Evolutionary conservation across 1,284 basidiomycete species (phyloP).

Genomic region (Cutaneotrichosporon cavernicola): DNA sequence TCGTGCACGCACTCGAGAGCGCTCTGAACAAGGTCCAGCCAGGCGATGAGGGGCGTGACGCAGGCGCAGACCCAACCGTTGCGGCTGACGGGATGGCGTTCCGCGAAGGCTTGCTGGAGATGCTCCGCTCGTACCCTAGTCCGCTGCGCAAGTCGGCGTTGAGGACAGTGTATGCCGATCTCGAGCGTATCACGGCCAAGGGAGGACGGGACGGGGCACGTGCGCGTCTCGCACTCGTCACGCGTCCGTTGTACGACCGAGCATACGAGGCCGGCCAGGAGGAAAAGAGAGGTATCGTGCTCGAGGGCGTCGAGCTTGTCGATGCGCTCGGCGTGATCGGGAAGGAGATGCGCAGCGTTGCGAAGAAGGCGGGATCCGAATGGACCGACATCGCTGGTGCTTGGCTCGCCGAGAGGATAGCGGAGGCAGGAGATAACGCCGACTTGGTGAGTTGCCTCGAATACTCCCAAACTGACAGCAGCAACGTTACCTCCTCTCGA

Average conservation of each 20-base stretch:
- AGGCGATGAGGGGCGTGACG: slow-evolving; percentile 6
- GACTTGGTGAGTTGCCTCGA: slow-evolving; percentile 25
- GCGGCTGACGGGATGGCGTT: slow-evolving; percentile 35
- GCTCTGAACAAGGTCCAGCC: slow-evolving; percentile 38
- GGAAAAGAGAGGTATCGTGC: slow-evolving; percentile 25
- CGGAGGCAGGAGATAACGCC: slow-evolving; percentile 26
- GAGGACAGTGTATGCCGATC: slow-evolving; percentile 40
- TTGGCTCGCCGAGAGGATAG: slow-evolving; percentile 44
- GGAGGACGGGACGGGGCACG: slow-evolving; percentile 16
- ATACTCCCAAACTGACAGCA: neutral
- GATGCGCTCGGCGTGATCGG: slow-evolving; percentile 46
- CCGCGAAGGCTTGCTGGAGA: slow-evolving; percentile 35
- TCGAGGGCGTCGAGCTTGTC: slow-evolving; percentile 36
- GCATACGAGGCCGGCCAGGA: slow-evolving; percentile 39
- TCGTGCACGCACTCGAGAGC: slow-evolving; percentile 46
- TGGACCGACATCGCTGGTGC: slow-evolving; percentile 39
- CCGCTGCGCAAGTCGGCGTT: slow-evolving; percentile 43
- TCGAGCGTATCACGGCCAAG: slow-evolving; percentile 24
- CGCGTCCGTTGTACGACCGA: slow-evolving; percentile 44
- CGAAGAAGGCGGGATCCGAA: slow-evolving; percentile 20
- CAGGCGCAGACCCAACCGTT: slow-evolving; percentile 13
- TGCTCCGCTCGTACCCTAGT: slow-evolving; percentile 50
- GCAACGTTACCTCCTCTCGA: slow-evolving; percentile 41
- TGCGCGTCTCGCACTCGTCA: slow-evolving; percentile 38
- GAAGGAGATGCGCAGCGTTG: slow-evolving; percentile 36